Conservation (phyloP, 78 protist species). For the Planoprotostelium fungivorum region DNA sequence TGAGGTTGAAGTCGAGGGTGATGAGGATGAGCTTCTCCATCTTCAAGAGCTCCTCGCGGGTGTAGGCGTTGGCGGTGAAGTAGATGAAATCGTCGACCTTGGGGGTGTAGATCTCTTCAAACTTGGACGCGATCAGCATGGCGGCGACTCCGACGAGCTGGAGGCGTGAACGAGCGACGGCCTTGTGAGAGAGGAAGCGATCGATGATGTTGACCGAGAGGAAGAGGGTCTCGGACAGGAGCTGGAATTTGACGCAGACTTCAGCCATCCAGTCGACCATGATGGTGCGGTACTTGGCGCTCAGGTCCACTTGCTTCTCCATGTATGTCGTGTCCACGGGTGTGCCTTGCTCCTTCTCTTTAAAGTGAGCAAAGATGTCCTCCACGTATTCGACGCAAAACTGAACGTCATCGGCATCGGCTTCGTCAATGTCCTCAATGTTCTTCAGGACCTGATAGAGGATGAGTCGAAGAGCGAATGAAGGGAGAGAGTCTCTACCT, state of each 20-base stretch:
- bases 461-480: neutral
- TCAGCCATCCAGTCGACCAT: constrained; percentile 95
- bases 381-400: constrained; percentile 62
- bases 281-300: constrained; percentile 75
- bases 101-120: constrained; percentile 96
- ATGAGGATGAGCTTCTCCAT: constrained; percentile 83
- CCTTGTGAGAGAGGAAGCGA: constrained; percentile 61
- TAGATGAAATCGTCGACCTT: constrained; percentile 90
- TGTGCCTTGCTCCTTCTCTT: constrained; percentile 23
- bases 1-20: constrained; percentile 75
- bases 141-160: constrained; percentile 94
- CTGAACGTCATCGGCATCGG: constrained; percentile 63
- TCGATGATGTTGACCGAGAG: constrained; percentile 89
- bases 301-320: constrained; percentile 85
- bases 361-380: constrained; percentile 46
- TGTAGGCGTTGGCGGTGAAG: constrained; percentile 94
- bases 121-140: constrained; percentile 95
- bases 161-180: constrained; percentile 35
- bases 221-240: constrained; percentile 84
- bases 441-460: neutral
- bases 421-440: constrained; percentile 48
- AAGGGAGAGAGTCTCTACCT: neutral
- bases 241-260: constrained; percentile 85
- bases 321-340: constrained; percentile 35
- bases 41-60: constrained; percentile 80